These are phyloP conservation scores for Microthlaspi erraticum DNA, from an alignment of 345 rosid genomes.

Conservation along the genomic window DNA sequence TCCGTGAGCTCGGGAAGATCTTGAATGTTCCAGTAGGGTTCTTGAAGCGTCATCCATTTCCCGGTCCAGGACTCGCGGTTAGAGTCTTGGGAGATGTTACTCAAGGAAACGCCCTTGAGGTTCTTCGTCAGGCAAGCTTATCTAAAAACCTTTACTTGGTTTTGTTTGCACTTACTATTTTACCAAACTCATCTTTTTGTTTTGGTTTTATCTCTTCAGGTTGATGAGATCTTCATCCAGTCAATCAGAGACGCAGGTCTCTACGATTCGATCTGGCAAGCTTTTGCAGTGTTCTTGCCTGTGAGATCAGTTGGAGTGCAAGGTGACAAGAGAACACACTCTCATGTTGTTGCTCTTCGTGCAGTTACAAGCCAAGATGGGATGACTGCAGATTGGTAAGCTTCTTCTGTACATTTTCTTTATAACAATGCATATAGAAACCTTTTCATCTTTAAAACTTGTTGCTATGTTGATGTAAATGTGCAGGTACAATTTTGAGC, in stretches of 20 bases:
- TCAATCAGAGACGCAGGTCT: constrained; percentile 96
- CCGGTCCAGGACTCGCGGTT: constrained; percentile 99
- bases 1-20: constrained; percentile 86
- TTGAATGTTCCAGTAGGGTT: constrained; percentile 84
- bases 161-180: background rate
- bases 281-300: constrained; percentile 97
- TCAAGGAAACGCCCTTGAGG: constrained; percentile 83
- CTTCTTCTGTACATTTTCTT: constrained; percentile 22
- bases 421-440: background rate
- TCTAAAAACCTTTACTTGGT: background rate
- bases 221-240: constrained; percentile 96
- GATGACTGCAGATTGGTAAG: constrained; percentile 99
- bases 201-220: constrained; percentile 47
- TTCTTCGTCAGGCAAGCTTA: constrained; percentile 76
- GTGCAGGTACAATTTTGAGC: constrained; percentile 91
- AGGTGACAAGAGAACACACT: constrained; percentile 99
- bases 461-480: background rate
- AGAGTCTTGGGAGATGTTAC: constrained; percentile 95
- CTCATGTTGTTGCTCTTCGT: constrained; percentile 97
- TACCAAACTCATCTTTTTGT: background rate
- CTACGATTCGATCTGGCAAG: constrained; percentile 97
- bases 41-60: constrained; percentile 95
- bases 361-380: constrained; percentile 99
- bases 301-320: constrained; percentile 96
- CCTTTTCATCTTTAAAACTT: background rate